Conservation (phyloP, 306 rosid genomes). For the Dryas alaskensis region DNA sequence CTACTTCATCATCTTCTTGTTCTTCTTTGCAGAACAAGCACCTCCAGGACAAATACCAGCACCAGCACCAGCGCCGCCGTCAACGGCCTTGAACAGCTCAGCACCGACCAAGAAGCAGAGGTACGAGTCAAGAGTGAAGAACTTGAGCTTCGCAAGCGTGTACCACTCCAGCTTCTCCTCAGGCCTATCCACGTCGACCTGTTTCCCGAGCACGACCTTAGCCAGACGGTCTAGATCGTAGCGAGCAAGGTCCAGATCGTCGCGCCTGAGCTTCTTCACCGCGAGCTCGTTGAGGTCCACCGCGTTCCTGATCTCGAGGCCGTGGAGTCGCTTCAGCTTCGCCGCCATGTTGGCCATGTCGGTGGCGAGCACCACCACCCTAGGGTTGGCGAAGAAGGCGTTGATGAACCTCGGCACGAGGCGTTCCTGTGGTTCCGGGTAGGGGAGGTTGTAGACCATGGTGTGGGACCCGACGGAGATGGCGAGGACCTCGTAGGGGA, state of each 20-base stretch:
- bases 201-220: slow-evolving; percentile 20
- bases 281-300: slow-evolving; percentile 16
- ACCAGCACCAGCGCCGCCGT: neutral
- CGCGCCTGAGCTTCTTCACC: neutral
- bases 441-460: slow-evolving; percentile 8
- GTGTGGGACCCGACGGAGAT: slow-evolving; percentile 24
- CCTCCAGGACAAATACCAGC: too few relatives aligned
- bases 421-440: neutral
- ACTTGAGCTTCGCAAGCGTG: neutral
- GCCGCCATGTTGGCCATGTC: neutral
- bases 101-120: slow-evolving; percentile 21
- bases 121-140: slow-evolving; percentile 17
- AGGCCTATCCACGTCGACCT: slow-evolving; percentile 11
- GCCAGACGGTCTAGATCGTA: slow-evolving; percentile 24
- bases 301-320: slow-evolving; percentile 21
- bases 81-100: neutral
- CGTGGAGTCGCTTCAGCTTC: neutral
- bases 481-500: slow-evolving; percentile 13
- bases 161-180: slow-evolving; percentile 10
- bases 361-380: slow-evolving; percentile 13
- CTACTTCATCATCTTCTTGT: neutral
- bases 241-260: slow-evolving; percentile 12
- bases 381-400: slow-evolving; percentile 15
- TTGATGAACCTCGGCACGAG: neutral
- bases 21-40: neutral